phyloP scores from a whole-genome alignment of 2,329 filamentous ascomycete species.

The Aspergillus calidoustus region DNA sequence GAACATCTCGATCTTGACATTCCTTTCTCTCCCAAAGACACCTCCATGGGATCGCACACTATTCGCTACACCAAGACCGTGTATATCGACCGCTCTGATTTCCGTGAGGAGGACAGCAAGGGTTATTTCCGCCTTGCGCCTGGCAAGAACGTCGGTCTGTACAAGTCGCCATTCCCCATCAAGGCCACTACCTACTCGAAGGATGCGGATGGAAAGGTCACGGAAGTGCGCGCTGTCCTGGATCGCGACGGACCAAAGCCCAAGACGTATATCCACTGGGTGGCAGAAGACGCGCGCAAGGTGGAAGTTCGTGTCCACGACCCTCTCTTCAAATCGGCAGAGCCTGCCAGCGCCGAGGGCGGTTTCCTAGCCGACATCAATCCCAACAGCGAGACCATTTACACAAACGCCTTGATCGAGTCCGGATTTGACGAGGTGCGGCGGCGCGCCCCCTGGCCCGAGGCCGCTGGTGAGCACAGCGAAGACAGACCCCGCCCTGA shows the following conservation, averaged over 20 bases:
- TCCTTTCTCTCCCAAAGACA: slow-evolving; percentile 80
- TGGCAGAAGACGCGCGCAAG: slow-evolving; percentile 64
- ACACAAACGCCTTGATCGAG: slow-evolving; percentile 78
- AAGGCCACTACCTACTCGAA: slow-evolving; percentile 70
- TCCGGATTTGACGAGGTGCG: slow-evolving; percentile 79
- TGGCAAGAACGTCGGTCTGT: slow-evolving; percentile 73
- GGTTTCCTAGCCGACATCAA: slow-evolving; percentile 86
- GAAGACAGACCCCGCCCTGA: slow-evolving; percentile 60
- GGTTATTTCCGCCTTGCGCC: slow-evolving; percentile 81
- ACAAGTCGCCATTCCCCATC: slow-evolving; percentile 72
- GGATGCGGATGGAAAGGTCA: slow-evolving; percentile 68
- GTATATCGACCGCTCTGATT: slow-evolving; percentile 83
- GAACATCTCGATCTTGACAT: slow-evolving; percentile 68
- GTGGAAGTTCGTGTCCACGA: slow-evolving; percentile 81
- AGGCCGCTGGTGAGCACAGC: slow-evolving; percentile 65
- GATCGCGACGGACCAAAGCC: slow-evolving; percentile 67
- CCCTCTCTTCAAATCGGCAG: slow-evolving; percentile 82
- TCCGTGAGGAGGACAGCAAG: slow-evolving; percentile 65
- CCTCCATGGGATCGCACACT: slow-evolving; percentile 57
- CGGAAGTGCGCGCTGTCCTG: slow-evolving; percentile 71
- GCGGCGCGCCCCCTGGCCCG: slow-evolving; percentile 77
- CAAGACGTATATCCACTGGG: slow-evolving; percentile 89
- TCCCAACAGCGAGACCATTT: slow-evolving; percentile 81
- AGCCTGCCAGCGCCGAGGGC: slow-evolving; percentile 75
- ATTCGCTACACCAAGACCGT: slow-evolving; percentile 74